These are phyloP conservation scores for Scortechinia acanthostroma DNA, from an alignment of 2,329 filamentous ascomycete genomes.

Conservation along the genomic window DNA sequence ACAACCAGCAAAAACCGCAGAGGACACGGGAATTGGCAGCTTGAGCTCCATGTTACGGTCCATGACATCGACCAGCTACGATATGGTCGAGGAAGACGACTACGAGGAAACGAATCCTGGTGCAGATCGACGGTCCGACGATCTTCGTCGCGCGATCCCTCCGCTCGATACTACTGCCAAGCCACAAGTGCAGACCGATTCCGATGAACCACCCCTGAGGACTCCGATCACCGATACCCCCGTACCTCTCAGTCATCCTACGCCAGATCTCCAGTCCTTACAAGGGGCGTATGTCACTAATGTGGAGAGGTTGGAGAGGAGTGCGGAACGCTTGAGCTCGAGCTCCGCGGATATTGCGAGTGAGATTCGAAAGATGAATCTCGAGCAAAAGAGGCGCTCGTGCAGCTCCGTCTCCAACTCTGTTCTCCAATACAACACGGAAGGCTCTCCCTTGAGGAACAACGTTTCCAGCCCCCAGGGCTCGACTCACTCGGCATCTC, in stretches of 20 bases:
- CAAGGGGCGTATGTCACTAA: slow-evolving; percentile 39
- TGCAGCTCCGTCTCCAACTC: slow-evolving; percentile 20
- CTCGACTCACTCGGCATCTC: background rate
- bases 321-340: slow-evolving; percentile 35
- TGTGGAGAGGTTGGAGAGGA: slow-evolving; percentile 36
- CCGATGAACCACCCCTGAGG: slow-evolving; percentile 18
- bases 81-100: slow-evolving; percentile 32
- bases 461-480: background rate
- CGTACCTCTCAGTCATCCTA: slow-evolving; percentile 34
- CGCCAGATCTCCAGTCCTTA: slow-evolving; percentile 35
- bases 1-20: background rate
- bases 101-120: slow-evolving; percentile 18
- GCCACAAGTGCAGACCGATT: background rate
- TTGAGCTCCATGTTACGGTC: slow-evolving; percentile 19
- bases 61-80: slow-evolving; percentile 26
- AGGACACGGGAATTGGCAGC: background rate
- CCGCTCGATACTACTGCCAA: background rate
- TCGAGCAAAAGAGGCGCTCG: slow-evolving; percentile 24
- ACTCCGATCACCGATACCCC: slow-evolving; percentile 27
- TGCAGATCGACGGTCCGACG: slow-evolving; percentile 4
- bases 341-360: slow-evolving; percentile 30
- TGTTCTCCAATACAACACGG: slow-evolving; percentile 4
- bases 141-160: background rate
- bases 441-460: too few species aligned
- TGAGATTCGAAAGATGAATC: slow-evolving; percentile 32